phyloP scores from a whole-genome alignment of 1,139 yeast species.

The Saccharomyces hybrid region DNA sequence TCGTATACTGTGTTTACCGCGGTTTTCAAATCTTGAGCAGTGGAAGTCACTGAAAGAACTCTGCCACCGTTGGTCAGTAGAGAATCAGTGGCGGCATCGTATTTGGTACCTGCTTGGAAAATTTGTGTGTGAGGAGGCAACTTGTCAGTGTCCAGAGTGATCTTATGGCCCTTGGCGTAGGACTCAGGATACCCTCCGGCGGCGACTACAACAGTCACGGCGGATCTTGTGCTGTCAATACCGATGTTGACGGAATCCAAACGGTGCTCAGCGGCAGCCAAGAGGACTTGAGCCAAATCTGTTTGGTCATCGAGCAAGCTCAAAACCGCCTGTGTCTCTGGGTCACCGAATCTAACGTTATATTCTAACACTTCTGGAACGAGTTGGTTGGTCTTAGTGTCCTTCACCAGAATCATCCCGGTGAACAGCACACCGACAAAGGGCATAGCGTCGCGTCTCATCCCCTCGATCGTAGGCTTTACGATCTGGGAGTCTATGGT shows the following conservation, averaged over 20 bases:
- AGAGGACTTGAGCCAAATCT: slow-evolving; percentile 83
- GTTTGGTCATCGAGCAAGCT: slow-evolving; percentile 77
- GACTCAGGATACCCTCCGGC: slow-evolving; percentile 96
- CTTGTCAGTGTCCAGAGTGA: slow-evolving; percentile 46
- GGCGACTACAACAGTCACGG: slow-evolving; percentile 91
- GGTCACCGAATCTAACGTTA: slow-evolving; percentile 97
- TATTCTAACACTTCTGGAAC: slow-evolving; percentile 88
- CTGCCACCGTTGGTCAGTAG: slow-evolving; percentile 90
- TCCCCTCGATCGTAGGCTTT: slow-evolving; percentile 90
- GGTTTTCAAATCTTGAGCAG: slow-evolving; percentile 62
- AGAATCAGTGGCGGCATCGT: slow-evolving; percentile 41
- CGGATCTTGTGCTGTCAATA: slow-evolving; percentile 52
- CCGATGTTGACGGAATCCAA: slow-evolving; percentile 73
- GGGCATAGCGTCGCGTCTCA: slow-evolving; percentile 93
- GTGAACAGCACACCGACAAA: slow-evolving; percentile 94
- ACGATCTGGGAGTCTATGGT: slow-evolving; percentile 67
- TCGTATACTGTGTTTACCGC: slow-evolving; percentile 81
- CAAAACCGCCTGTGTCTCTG: slow-evolving; percentile 94
- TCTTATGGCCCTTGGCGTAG: slow-evolving; percentile 80
- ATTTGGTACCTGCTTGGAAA: slow-evolving; percentile 90
- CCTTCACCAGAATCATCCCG: slow-evolving; percentile 83
- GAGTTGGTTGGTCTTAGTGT: slow-evolving; percentile 36
- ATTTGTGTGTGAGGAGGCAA: slow-evolving; percentile 53
- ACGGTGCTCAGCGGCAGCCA: slow-evolving; percentile 93
- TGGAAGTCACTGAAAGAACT: slow-evolving; percentile 91